Base-by-base conservation (phyloP, 768 basidiomycete species). In the Boletus coccyginus region DNA sequence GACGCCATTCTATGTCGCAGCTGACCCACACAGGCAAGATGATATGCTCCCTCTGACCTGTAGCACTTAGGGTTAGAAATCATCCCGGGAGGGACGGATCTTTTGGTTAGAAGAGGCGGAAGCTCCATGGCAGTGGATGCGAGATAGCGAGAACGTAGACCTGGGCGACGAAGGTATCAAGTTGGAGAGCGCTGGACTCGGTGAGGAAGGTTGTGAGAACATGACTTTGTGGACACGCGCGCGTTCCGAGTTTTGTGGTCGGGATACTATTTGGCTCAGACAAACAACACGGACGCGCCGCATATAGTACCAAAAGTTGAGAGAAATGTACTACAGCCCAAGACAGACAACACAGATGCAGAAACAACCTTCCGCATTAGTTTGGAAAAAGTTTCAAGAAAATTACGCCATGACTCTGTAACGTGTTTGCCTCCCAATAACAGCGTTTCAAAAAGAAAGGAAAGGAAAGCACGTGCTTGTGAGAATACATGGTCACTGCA, bases 31-130 rank as follows among this genome's bases (percentile, higher is more conserved):
- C 61, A 64, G 63, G 63, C 62, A 52, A 53, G 57, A 65, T 56
- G 61, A 45, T 47, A 55, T 62, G 63, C 57, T 71, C 71, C 73
- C 55, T 53, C 53, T 60, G 62, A 68, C 72, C 75, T 65, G 65
- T 64, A 65, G 58, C 64, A 67, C 75, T 78, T 85, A 84, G 81
- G 83, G 83, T 85, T 85, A 84, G 80, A 79, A 75, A 70, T 71
- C 81, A 79, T 79, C 73, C 66, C 62, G 31, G 49, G 66, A 68
- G 68, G 75, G 76, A 77, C 72, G 77, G 74, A 77, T 70, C 71
- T 79, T 80, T 77, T 82, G 81, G 80, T 77, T 79, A 74, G 68
- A 72, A 74, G 57, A 59, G 69, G 68, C 62, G 62, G 65, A 51
- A 59, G 62, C 56, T 62, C 57, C 55, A 59, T 69, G 76, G 73